Conservation (phyloP, 2,329 filamentous ascomycete species). For the Exutisphaerella laricina region DNA sequence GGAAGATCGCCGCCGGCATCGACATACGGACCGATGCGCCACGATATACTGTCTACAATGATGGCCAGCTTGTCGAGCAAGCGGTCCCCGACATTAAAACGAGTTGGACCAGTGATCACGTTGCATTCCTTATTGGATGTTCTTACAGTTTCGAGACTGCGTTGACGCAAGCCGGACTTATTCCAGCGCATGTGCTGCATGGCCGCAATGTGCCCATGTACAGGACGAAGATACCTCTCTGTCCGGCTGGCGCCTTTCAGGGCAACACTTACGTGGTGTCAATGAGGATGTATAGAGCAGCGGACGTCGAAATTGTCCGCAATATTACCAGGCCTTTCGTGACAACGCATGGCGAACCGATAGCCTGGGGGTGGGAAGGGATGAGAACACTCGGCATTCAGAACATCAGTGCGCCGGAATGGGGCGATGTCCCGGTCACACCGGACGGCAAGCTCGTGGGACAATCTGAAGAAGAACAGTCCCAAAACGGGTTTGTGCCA, state of each 20-base stretch:
- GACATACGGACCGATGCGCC: slow-evolving; percentile 57
- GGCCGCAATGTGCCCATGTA: slow-evolving; percentile 58
- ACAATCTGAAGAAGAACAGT: neutral
- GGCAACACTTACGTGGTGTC: slow-evolving; percentile 54
- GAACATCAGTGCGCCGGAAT: slow-evolving; percentile 51
- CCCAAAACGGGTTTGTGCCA: slow-evolving; percentile 44
- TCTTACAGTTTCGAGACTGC: slow-evolving; percentile 59
- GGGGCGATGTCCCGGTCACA: slow-evolving; percentile 48
- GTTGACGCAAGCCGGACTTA: slow-evolving; percentile 46
- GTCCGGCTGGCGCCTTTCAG: slow-evolving; percentile 54
- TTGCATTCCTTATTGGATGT: slow-evolving; percentile 60
- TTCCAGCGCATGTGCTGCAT: slow-evolving; percentile 47
- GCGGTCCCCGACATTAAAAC: slow-evolving; percentile 42
- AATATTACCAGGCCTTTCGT: slow-evolving; percentile 51
- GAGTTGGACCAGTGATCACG: slow-evolving; percentile 52
- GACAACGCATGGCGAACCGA: slow-evolving; percentile 57
- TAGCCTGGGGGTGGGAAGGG: slow-evolving; percentile 61
- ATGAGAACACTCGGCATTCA: slow-evolving; percentile 49
- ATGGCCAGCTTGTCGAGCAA: slow-evolving; percentile 40
- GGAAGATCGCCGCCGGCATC: slow-evolving; percentile 38
- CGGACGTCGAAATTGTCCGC: slow-evolving; percentile 50
- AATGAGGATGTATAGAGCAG: slow-evolving; percentile 53
- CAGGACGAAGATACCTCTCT: slow-evolving; percentile 51
- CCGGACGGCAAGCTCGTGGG: slow-evolving; percentile 23
- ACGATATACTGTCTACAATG: slow-evolving; percentile 53